Base-by-base conservation (phyloP, 1,284 basidiomycete species). In the Fomes fomentarius region DNA sequence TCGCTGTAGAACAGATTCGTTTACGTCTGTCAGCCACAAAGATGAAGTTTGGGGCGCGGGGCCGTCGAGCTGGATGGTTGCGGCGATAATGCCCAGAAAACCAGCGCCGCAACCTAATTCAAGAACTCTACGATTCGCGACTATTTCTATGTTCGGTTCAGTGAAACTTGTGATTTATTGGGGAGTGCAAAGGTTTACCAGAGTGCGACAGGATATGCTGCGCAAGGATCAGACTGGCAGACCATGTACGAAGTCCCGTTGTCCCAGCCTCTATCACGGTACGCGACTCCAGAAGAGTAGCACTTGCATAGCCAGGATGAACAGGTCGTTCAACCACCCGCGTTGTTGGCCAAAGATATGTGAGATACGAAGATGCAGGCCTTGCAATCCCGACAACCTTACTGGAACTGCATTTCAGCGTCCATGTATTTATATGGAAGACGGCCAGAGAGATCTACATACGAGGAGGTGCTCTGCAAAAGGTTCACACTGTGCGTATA, bases 241-340 rank as follows among this genome's bases (percentile, higher is more conserved):
- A 74, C 90, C 90, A 92, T 2, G 89, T 92, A 49, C 85, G 77
- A 39, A 91, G 69, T 5, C 90, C 90, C 0, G 89, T 92, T 0
- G 89, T 91, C 1, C 90, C 89, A 40, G 74, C 74, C 67, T 91
- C 87, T 26, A 91, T 84, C 1, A 77, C 83, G 1, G 81, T 85
- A 3, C 84, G 80, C 2, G 90, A 89, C 69, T 92, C 89, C 11
- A 86, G 72, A 2, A 92, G 69, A 1, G 89, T 90, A 15, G 77
- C 72, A 8, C 69, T 77, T 28, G 76, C 70, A 55, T 74, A 76
- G 14, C 58, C 61, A 0, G 60, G 54, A 31, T 47, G 49, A 1
- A 62, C 46, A 0, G 54, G 19, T 8, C 24, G 38, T 9, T 60
- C 19, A 3, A 52, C 47, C 3, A 70, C 37, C 47, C 71, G 62